A percentile compares a stretch with the other conserved stretches of the same genome.
Evolutionary conservation across 768 basidiomycete genomes (phyloP).

Genomic region (Grammothele lineata): DNA sequence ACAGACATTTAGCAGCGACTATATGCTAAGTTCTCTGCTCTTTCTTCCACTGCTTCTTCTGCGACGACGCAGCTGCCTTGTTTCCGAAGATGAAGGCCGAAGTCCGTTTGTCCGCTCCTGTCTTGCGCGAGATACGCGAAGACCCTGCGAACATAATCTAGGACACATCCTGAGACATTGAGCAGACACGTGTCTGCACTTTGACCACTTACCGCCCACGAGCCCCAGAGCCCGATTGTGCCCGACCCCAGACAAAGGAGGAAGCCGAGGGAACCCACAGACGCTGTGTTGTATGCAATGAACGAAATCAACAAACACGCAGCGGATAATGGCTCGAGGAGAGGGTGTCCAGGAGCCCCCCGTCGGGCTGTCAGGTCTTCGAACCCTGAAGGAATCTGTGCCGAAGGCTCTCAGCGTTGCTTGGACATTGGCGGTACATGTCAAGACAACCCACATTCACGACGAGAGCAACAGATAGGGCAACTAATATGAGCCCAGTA

Average conservation of each 20-base stretch:
- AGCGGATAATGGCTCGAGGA: conserved; percentile 56
- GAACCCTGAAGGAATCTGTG: not conserved
- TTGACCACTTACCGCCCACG: conserved; percentile 67
- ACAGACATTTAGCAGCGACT: not conserved
- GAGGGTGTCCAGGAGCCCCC: conserved; percentile 44
- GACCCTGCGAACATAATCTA: conserved; percentile 63
- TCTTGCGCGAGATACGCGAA: conserved; percentile 56
- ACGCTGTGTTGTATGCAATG: conserved; percentile 57
- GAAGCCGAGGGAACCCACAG: conserved; percentile 53
- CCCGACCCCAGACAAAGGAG: conserved; percentile 46
- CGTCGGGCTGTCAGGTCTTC: not conserved
- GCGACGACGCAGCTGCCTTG: conserved; percentile 36
- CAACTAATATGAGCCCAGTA: conserved; percentile 56
- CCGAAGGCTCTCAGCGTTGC: not conserved
- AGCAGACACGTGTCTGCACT: no score
- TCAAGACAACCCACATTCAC: conserved; percentile 44
- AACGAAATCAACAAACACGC: conserved; percentile 54
- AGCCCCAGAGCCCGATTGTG: conserved; percentile 58
- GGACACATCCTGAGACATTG: no score
- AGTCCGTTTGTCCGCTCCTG: conserved; percentile 79
- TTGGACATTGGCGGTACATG: no score
- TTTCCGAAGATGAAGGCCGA: conserved; percentile 79
- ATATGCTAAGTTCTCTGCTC: conserved; percentile 6
- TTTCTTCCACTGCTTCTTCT: conserved; percentile 32
- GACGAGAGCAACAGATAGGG: conserved; percentile 51